Percentiles rank a stretch among this genome's conserved stretches.
These are phyloP conservation scores for Paraphoma sp. DNA, from an alignment of 2,329 filamentous ascomycete species.

Conservation along the genomic window DNA sequence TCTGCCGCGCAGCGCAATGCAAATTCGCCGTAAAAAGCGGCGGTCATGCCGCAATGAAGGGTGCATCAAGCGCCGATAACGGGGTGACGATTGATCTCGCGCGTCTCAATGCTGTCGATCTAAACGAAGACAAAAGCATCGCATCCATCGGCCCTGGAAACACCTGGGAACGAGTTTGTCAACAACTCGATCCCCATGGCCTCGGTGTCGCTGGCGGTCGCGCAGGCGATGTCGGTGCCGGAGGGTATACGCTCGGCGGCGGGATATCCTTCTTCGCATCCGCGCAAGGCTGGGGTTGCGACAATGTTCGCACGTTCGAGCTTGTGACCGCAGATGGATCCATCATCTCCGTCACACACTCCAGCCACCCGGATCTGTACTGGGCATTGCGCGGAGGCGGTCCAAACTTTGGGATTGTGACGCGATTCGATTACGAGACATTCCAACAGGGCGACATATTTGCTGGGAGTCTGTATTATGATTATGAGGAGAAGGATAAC, in stretches of 20 bases:
- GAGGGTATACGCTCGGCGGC: slow-evolving; percentile 32
- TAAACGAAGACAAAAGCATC: slow-evolving; percentile 23
- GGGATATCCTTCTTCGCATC: slow-evolving; percentile 42
- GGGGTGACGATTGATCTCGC: slow-evolving; percentile 52
- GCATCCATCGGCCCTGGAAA: slow-evolving; percentile 35
- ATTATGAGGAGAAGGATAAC: slow-evolving; percentile 4
- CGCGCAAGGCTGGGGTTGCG: slow-evolving; percentile 34
- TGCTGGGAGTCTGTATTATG: slow-evolving; percentile 8
- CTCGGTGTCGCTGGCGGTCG: slow-evolving; percentile 35
- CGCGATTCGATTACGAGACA: slow-evolving; percentile 23
- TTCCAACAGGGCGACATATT: slow-evolving; percentile 19
- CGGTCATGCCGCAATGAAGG: slow-evolving; percentile 48
- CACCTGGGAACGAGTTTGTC: slow-evolving; percentile 38
- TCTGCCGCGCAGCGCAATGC: slow-evolving; percentile 16
- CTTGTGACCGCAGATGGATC: slow-evolving; percentile 33
- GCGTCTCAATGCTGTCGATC: slow-evolving; percentile 25
- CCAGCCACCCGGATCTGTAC: slow-evolving; percentile 47
- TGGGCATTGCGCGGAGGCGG: slow-evolving; percentile 41
- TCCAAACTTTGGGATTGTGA: slow-evolving; percentile 41
- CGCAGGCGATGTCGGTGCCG: slow-evolving; percentile 27
- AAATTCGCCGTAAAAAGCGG: slow-evolving; percentile 52
- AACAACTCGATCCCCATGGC: slow-evolving; percentile 23
- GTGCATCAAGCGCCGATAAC: slow-evolving; percentile 46
- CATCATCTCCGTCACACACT: slow-evolving; percentile 26
- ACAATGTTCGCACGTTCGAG: slow-evolving; percentile 40